These are phyloP conservation scores for Nematocida displodere DNA, from an alignment of 371 early-diverging fungal genomes.

Conservation along the genomic window DNA sequence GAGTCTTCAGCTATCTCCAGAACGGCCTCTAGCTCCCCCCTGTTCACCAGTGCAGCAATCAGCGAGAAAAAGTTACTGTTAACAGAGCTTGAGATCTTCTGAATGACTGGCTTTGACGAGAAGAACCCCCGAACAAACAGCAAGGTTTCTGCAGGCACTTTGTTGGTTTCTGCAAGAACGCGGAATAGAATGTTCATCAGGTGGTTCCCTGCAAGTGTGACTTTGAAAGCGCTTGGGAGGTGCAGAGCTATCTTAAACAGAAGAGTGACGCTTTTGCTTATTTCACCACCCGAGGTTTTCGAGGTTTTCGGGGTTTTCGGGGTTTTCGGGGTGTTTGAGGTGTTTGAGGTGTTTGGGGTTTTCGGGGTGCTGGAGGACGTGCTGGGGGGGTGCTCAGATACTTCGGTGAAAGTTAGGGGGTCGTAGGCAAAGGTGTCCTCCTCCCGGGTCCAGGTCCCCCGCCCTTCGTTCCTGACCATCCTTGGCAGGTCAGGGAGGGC, in stretches of 20 bases:
- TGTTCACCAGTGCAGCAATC: slow-evolving; percentile 9
- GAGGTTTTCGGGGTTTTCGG: not conserved
- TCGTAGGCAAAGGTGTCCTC: too few relatives aligned
- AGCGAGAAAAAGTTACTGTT: slow-evolving; percentile 15
- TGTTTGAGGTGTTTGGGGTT: not conserved
- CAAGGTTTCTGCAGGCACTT: not conserved
- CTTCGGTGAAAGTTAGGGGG: too few relatives aligned
- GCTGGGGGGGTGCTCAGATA: not conserved
- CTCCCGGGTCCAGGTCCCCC: not conserved
- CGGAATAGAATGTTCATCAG: slow-evolving; percentile 49
- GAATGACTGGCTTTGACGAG: not conserved
- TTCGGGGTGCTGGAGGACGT: not conserved
- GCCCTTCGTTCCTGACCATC: not conserved
- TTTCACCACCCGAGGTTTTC: not conserved
- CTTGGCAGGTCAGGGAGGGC: not conserved
- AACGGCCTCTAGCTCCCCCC: slow-evolving; percentile 38
- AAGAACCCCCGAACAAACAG: slow-evolving; percentile 35
- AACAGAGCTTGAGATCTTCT: slow-evolving; percentile 31
- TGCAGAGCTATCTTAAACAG: slow-evolving; percentile 6
- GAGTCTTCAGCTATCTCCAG: slow-evolving; percentile 1
- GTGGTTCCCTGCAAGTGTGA: not conserved
- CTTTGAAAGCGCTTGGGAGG: slow-evolving; percentile 21
- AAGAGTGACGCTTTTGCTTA: not conserved
- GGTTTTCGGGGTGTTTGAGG: not conserved
- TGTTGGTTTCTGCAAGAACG: not conserved